Base-by-base conservation (phyloP, 2,329 filamentous ascomycete genomes). In the Cercospora berteroae region DNA sequence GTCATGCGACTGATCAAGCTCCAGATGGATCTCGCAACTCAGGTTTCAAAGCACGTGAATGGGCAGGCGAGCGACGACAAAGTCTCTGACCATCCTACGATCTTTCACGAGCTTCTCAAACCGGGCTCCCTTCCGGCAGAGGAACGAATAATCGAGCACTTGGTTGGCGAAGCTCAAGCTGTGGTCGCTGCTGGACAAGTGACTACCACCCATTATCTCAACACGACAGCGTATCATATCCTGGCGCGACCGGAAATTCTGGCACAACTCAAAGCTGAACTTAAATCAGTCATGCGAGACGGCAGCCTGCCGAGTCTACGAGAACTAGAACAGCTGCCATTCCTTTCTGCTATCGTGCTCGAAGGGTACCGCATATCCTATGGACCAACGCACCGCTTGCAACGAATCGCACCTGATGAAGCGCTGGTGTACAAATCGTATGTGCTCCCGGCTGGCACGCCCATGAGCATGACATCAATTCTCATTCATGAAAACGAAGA, bases 171-270 rank as follows among this genome's bases (percentile, higher is more conserved):
- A 74, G 79, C 78, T 1, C 78, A 80, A 70, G 78, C 79, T 0
- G 74, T 85, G 61, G 76, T 84, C 67, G 82, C 82, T 67, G 83
- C 79, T 2, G 83, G 82, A 4, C 77, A 77, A 12, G 81, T 84
- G 63, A 84, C 82, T 0, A 78, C 79, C 7, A 81, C 78, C 0
- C 79, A 79, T 50, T 76, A 81, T 3, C 69, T 83, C 8, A 80
- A 80, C 74, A 72, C 80, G 6, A 81, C 80, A 1, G 75, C 77
- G 2, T 83, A 78, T 69, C 74, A 83, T 61, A 61, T 84, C 27
- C 73, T 83, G 7, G 73, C 78, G 18, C 67, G 77, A 1, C 77
- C 77, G 0, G 72, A 74, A 0, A 66, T 78, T 16, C 65, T 79
- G 31, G 60, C 75, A 7, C 77, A 72, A 56, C 71, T 84, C 5